These are phyloP conservation scores for sunflower (Helianthus annuus) DNA, from an alignment of 129 eudicot species.

Conservation along the genomic window DNA sequence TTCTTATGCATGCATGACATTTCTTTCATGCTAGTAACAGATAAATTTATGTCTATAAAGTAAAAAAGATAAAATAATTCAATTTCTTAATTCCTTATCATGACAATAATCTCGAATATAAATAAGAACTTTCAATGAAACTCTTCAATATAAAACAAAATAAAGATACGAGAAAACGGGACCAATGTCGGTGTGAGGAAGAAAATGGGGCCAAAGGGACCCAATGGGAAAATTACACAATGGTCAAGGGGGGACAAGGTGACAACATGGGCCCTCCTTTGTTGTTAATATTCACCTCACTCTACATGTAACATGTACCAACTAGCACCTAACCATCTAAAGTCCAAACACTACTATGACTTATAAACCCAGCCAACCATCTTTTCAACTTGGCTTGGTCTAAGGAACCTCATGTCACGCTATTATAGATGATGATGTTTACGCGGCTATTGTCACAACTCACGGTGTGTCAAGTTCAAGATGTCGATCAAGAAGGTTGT, in stretches of 20 bases:
- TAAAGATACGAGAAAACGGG: conserved; percentile 15
- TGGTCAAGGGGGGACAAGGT: conserved; percentile 16
- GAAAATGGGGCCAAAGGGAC: conserved; percentile 19
- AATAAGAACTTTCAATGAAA: neutral
- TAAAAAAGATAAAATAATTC: too few relatives aligned
- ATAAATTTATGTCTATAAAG: too few relatives aligned
- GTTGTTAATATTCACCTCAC: conserved; percentile 7
- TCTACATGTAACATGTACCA: conserved; percentile 7
- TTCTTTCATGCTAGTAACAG: too few relatives aligned
- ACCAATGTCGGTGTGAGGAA: conserved; percentile 22
- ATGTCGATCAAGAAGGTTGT: neutral
- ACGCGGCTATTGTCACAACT: neutral
- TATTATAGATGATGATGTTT: neutral
- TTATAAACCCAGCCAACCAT: neutral
- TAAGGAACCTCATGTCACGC: neutral
- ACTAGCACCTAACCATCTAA: neutral
- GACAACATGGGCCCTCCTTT: conserved; percentile 21
- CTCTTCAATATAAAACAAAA: conserved; percentile 8
- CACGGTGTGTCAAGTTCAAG: neutral
- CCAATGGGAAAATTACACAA: conserved; percentile 14
- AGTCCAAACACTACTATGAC: neutral
- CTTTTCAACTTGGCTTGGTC: neutral
- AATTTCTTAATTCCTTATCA: neutral
- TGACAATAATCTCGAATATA: neutral
- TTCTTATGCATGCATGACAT: too few relatives aligned